Percentiles rank a stretch among this genome's conserved stretches.
phyloP scores from a whole-genome alignment of 2,329 filamentous ascomycete genomes.

The Colletotrichum horii region DNA sequence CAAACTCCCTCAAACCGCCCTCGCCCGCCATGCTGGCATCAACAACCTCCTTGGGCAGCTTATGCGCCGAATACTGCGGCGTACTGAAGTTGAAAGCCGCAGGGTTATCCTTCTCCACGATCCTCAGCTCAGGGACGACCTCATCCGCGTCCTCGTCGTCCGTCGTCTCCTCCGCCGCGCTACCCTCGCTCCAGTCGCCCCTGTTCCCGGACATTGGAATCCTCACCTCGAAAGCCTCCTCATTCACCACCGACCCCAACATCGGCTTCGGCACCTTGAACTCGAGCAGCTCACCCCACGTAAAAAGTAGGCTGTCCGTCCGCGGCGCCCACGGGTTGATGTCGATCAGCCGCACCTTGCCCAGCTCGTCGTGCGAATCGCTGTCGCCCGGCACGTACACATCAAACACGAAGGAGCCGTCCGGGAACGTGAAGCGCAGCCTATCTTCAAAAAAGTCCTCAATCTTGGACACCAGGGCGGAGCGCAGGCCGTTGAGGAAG shows the following conservation, averaged over 20 bases:
- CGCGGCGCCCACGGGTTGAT: conserved; percentile 93
- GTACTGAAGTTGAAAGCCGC: conserved; percentile 87
- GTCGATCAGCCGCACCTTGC: conserved; percentile 85
- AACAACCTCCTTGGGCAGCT: conserved; percentile 92
- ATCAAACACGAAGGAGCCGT: conserved; percentile 86
- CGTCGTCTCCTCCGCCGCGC: conserved; percentile 37
- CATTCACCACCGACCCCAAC: conserved; percentile 50
- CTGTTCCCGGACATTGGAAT: not conserved
- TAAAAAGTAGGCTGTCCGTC: conserved; percentile 89
- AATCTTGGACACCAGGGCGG: conserved; percentile 71
- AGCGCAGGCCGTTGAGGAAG: conserved; percentile 72
- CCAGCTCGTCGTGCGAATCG: conserved; percentile 62
- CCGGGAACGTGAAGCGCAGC: conserved; percentile 79
- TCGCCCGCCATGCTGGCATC: conserved; percentile 71
- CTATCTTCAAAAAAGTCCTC: conserved; percentile 78
- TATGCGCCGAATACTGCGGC: conserved; percentile 92
- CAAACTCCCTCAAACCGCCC: conserved; percentile 82
- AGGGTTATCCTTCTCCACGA: conserved; percentile 84
- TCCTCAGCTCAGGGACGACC: conserved; percentile 72
- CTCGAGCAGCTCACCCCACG: conserved; percentile 84
- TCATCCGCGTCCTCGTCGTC: conserved; percentile 48
- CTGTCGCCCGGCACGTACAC: conserved; percentile 82
- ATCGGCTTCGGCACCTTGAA: conserved; percentile 67
- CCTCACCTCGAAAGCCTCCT: conserved; percentile 26
- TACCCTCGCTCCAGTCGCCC: conserved; percentile 34